A percentile compares a stretch with the other conserved stretches of the same genome.
phyloP scores from a whole-genome alignment of 2,329 filamentous ascomycete genomes.

The Diaporthe ampelina region DNA sequence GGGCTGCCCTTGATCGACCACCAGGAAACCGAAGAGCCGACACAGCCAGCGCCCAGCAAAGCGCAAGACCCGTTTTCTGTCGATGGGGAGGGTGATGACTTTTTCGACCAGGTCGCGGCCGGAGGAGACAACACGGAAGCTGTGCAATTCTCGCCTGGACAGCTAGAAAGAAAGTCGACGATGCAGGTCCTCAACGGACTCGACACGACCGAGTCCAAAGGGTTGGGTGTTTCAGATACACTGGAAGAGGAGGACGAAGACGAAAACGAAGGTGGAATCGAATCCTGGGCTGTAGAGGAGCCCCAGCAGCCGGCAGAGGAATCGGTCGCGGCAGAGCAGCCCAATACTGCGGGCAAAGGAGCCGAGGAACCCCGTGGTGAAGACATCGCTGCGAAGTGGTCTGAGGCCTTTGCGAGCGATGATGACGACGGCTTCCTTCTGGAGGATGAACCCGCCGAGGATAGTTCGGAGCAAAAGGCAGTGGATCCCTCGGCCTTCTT shows the following conservation, averaged over 20 bases:
- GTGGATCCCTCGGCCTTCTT: conserved; percentile 77
- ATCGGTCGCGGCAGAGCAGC: conserved; percentile 45
- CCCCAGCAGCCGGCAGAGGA: conserved; percentile 34
- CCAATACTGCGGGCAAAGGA: conserved; percentile 44
- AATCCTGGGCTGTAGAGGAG: conserved; percentile 35
- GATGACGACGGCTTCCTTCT: conserved; percentile 75
- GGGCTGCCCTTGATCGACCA: conserved; percentile 74
- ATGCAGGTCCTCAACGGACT: conserved; percentile 73
- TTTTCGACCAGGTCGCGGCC: conserved; percentile 68
- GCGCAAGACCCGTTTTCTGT: conserved; percentile 55
- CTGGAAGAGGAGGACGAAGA: conserved; percentile 50
- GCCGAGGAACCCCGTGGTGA: conserved; percentile 57
- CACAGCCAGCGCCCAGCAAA: conserved; percentile 43
- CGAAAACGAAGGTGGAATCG: conserved; percentile 43
- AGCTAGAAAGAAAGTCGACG: conserved; percentile 78
- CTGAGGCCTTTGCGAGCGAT: conserved; percentile 83
- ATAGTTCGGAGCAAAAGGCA: conserved; percentile 54
- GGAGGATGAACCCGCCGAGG: conserved; percentile 63
- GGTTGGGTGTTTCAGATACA: conserved; percentile 48
- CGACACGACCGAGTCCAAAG: conserved; percentile 51
- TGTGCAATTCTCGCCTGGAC: conserved; percentile 46
- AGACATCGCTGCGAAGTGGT: conserved; percentile 86
- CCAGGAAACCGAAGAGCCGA: conserved; percentile 46
- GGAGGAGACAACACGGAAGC: conserved; percentile 48
- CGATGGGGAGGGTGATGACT: conserved; percentile 68